Evolutionary conservation across 2,329 filamentous ascomycete genomes (phyloP), one percentile per base, ranked within the genome.

Genomic region (Talaromyces rugulosus): DNA sequence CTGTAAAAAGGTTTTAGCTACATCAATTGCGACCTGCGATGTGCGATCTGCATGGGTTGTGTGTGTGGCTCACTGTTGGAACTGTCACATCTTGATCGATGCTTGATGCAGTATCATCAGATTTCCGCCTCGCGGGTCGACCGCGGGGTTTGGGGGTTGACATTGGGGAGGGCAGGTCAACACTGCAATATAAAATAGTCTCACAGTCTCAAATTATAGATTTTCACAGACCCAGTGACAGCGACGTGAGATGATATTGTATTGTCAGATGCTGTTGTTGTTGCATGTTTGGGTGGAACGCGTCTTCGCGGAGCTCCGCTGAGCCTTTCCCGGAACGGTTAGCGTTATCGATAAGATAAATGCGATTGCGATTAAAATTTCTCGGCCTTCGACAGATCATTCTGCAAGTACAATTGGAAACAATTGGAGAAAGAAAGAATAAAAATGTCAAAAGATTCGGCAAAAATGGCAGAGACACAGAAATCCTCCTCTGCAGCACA

Each of bases 261-360:
- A 53, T 31, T 16, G 44, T 47, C 44, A 27, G 28, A 31, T 30
- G 50, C 14, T 18, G 50, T 9, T 31, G 30, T 50, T 50, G 56
- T 34, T 52, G 44, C 50, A 40, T 58, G 56, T 50, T 28, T 36
- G 31, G 42, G 16, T 2, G 16, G 44, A 53, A 53, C 44, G 60
- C 61, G 61, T 59, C 61, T 47, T 56, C 52, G 61, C 52, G 53
- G 61, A 60, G 52, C 61, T 47, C 23, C 16, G n/a, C 30, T 33
- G 36, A 23, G 42, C 61, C 55, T 53, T 51, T 12, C 53, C 58
- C 9, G 27, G 56, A 57, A 50, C 34, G 31, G 57, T 30, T 63
- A 40, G 63, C 18, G 63, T 73, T 74, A 72, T 72, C 71, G 72
- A 74, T 74, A 74, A 73, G 62, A 54, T 64, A 54, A 68, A 63